phyloP scores from a whole-genome alignment of 2,329 filamentous ascomycete genomes.

The Arthrobotrys conoides region DNA sequence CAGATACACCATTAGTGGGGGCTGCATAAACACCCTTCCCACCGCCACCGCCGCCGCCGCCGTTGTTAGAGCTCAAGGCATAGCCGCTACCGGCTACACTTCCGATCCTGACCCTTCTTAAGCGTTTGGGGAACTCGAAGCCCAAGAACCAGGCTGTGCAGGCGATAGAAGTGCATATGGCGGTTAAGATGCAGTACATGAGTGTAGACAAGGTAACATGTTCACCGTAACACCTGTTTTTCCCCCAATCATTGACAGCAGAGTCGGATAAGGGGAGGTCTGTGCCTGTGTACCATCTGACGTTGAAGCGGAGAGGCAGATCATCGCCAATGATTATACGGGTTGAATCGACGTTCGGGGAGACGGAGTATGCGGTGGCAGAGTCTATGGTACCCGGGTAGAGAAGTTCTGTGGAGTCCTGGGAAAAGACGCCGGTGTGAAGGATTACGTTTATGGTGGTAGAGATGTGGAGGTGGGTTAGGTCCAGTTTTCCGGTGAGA shows the following conservation, averaged over 20 bases:
- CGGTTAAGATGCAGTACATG: conserved; percentile 60
- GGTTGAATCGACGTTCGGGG: conserved; percentile 76
- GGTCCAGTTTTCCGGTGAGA: conserved; percentile 87
- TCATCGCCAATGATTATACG: conserved; percentile 84
- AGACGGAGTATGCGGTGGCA: conserved; percentile 87
- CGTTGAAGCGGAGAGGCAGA: conserved; percentile 81
- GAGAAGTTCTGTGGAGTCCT: conserved; percentile 61
- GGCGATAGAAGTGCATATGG: conserved; percentile 56
- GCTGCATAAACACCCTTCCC: conserved; percentile 20
- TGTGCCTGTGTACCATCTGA: conserved; percentile 88
- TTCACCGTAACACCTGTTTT: conserved; percentile 59
- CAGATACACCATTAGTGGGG: conserved; percentile 10
- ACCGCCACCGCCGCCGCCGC: conserved; percentile 19
- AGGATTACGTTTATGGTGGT: conserved; percentile 91
- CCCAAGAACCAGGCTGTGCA: conserved; percentile 61
- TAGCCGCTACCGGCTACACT: conserved; percentile 49
- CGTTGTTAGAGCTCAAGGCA: conserved; percentile 21
- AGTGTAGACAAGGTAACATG: conserved; percentile 59
- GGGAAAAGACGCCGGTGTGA: conserved; percentile 71
- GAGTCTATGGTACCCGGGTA: conserved; percentile 83
- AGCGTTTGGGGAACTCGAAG: conserved; percentile 59
- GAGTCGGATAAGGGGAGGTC: conserved; percentile 71
- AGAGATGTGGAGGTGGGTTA: conserved; percentile 89
- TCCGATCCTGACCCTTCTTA: conserved; percentile 50
- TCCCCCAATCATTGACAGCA: conserved; percentile 54